Conservation (phyloP, 768 basidiomycete species). For the Macrolepiota fuliginosa region DNA sequence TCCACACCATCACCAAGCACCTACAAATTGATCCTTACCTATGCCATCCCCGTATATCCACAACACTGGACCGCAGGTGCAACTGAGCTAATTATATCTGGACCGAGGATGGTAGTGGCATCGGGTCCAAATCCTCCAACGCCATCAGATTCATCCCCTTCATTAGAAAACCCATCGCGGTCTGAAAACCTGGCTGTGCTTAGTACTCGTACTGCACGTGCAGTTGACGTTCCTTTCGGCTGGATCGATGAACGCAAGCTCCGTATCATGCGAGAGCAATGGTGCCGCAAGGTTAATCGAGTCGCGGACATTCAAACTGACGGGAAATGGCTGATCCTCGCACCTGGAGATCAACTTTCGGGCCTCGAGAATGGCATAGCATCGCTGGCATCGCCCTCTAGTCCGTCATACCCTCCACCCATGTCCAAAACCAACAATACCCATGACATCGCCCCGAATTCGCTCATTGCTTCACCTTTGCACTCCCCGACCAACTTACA, state of each 20-base stretch:
- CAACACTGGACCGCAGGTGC: slow-evolving; percentile 77
- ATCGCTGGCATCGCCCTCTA: slow-evolving; percentile 16
- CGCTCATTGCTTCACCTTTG: slow-evolving; percentile 20
- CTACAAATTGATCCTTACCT: slow-evolving; percentile 75
- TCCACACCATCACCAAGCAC: slow-evolving; percentile 54
- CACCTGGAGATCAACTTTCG: slow-evolving; percentile 45
- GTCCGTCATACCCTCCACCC: slow-evolving; percentile 21
- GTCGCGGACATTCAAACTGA: slow-evolving; percentile 80
- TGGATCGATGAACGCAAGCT: slow-evolving; percentile 72
- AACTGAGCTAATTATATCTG: slow-evolving; percentile 71
- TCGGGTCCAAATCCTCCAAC: slow-evolving; percentile 15
- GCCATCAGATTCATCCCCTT: slow-evolving; percentile 19
- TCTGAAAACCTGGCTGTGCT: slow-evolving; percentile 38
- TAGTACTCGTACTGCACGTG: slow-evolving; percentile 61
- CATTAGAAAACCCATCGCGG: slow-evolving; percentile 22
- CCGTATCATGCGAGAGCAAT: slow-evolving; percentile 65
- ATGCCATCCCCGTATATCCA: slow-evolving; percentile 77
- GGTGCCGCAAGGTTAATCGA: slow-evolving; percentile 67
- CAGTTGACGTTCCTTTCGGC: slow-evolving; percentile 68
- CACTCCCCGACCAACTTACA: slow-evolving; percentile 57
- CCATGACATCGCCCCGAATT: background rate
- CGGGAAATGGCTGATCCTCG: slow-evolving; percentile 83
- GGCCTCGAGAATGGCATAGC: slow-evolving; percentile 14
- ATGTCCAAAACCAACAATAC: slow-evolving; percentile 13
- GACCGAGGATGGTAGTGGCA: slow-evolving; percentile 12